Evolutionary conservation across 768 basidiomycete species (phyloP).

Genomic region (Amanita pseudoporphyria): DNA sequence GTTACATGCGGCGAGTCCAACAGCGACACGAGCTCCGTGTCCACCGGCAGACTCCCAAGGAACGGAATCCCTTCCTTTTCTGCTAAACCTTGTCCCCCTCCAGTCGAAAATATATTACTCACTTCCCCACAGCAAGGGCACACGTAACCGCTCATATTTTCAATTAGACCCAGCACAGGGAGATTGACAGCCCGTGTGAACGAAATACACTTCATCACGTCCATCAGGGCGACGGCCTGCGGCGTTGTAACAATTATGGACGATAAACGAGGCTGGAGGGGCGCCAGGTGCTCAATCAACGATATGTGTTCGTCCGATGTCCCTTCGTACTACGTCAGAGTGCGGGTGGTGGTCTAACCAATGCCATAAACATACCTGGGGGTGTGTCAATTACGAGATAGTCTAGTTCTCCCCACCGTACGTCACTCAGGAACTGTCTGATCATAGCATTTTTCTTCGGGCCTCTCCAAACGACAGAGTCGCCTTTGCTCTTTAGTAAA

Average conservation of each 20-base stretch:
- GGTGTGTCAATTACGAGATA: conserved; percentile 94
- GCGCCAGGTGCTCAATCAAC: conserved; percentile 86
- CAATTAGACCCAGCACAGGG: conserved; percentile 85
- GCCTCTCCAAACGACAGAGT: conserved; percentile 96
- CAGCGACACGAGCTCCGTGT: conserved; percentile 80
- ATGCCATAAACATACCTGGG: conserved; percentile 56
- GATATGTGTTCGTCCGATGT: conserved; percentile 99
- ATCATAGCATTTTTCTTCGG: conserved; percentile 99
- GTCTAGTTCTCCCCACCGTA: conserved; percentile 92
- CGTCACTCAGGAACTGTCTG: conserved; percentile 87
- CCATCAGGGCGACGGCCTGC: conserved; percentile 91
- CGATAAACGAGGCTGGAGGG: conserved; percentile 66
- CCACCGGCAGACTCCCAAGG: conserved; percentile 86
- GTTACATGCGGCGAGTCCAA: conserved; percentile 55
- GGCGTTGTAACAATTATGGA: conserved; percentile 95
- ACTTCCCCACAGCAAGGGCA: conserved; percentile 97
- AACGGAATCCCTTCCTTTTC: conserved; percentile 62
- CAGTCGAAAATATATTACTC: conserved; percentile 89
- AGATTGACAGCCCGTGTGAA: conserved; percentile 85
- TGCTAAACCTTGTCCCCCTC: conserved; percentile 88
- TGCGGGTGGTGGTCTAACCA: conserved; percentile 11
- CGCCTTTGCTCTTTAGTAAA: conserved; percentile 78
- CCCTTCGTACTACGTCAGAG: conserved; percentile 36
- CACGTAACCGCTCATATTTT: conserved; percentile 98
- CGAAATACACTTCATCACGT: conserved; percentile 93